Evolutionary conservation across 805 yeast genomes (phyloP).

Genomic region (Kregervanrija fluxuum): DNA sequence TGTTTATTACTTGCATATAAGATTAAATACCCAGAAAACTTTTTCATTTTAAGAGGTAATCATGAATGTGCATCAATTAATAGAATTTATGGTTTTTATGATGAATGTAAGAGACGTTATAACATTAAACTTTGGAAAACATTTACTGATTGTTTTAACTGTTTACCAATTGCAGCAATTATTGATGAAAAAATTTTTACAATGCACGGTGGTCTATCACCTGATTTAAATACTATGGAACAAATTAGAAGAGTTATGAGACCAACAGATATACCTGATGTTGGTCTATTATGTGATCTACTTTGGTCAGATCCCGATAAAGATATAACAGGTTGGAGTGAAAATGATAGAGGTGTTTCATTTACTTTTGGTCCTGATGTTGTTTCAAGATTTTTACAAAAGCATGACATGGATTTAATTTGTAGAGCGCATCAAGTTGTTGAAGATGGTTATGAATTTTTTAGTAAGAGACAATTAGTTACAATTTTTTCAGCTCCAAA

Average conservation of each 20-base stretch:
- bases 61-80: slow-evolving; percentile 98
- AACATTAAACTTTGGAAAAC: slow-evolving; percentile 98
- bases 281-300: slow-evolving; percentile 90
- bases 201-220: slow-evolving; percentile 98
- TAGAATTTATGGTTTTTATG: slow-evolving; percentile 96
- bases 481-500: slow-evolving; percentile 96
- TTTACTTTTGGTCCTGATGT: slow-evolving; percentile 99
- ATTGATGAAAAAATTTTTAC: slow-evolving; percentile 97
- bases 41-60: slow-evolving; percentile 93
- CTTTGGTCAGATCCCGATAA: slow-evolving; percentile 99
- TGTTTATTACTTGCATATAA: slow-evolving; percentile 91
- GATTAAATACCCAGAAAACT: slow-evolving; percentile 97
- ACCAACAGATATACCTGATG: slow-evolving; percentile 98
- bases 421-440: slow-evolving; percentile 99
- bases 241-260: slow-evolving; percentile 98
- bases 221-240: slow-evolving; percentile 96
- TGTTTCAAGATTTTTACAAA: slow-evolving; percentile 90
- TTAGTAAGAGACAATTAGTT: slow-evolving; percentile 91
- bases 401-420: slow-evolving; percentile 95
- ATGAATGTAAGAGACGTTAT: slow-evolving; percentile 97
- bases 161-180: slow-evolving; percentile 97
- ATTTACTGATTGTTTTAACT: slow-evolving; percentile 96
- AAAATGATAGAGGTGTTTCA: slow-evolving; percentile 97
- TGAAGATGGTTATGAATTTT: slow-evolving; percentile 97
- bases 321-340: slow-evolving; percentile 98